phyloP scores from a whole-genome alignment of 2,329 filamentous ascomycete species.

The Sporothrix luriei region DNA sequence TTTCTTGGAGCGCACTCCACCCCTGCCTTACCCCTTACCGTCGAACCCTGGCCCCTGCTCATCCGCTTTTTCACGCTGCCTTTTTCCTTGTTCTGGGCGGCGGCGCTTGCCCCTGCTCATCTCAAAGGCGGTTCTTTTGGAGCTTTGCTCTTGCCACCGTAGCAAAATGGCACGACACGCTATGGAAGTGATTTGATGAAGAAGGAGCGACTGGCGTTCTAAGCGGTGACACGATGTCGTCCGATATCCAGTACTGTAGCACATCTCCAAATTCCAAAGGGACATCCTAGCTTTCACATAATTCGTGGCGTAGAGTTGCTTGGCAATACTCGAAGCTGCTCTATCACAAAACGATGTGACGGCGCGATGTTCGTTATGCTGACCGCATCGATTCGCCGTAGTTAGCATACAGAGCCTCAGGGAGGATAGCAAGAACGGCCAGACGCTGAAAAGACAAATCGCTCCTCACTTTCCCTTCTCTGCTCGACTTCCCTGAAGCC shows the following conservation, averaged over 20 bases:
- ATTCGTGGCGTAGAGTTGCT: too few species aligned
- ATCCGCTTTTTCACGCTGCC: neutral
- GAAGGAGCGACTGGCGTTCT: neutral
- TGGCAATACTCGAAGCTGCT: neutral
- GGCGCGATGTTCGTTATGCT: neutral
- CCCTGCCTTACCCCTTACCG: constrained; percentile 25
- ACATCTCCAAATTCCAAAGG: neutral
- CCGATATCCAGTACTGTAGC: neutral
- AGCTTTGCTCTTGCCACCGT: constrained; percentile 12
- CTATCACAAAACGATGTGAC: neutral
- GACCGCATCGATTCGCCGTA: constrained; percentile 1
- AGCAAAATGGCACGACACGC: constrained; percentile 23
- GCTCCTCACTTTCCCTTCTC: neutral
- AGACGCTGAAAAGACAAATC: neutral
- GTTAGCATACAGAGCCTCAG: neutral
- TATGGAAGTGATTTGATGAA: neutral
- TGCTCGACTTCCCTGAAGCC: constrained; percentile 1
- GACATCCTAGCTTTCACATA: too few species aligned
- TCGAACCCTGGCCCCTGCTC: constrained; percentile 7
- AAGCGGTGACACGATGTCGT: neutral
- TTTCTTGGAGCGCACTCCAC: neutral
- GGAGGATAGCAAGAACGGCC: constrained; percentile 10
- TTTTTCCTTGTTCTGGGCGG: constrained; percentile 22
- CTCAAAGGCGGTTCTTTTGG: constrained; percentile 7
- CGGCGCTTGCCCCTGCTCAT: constrained; percentile 28